Evolutionary conservation across 768 basidiomycete species (phyloP), one percentile per base, ranked within the genome.

Genomic region (Hysterangium stoloniferum): DNA sequence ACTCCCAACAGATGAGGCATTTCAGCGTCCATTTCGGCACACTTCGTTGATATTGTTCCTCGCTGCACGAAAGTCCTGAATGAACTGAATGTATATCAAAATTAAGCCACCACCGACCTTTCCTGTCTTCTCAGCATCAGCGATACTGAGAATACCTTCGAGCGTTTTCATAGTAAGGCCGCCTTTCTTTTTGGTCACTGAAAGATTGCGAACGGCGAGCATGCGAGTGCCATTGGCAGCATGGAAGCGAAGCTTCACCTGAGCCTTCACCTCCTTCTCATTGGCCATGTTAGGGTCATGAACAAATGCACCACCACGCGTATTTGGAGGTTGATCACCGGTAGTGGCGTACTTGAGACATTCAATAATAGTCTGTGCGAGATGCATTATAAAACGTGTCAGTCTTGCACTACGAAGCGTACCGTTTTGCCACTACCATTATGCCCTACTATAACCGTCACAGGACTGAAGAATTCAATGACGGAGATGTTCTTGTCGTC

Each of bases 211-310:
- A 40, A 85, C 82, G 46, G 84, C 93, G 33, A 92, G 72, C 93
- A 98, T 98, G 15, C 85, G 76, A 22, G 78, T 78, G n/a, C 86
- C 80, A 59, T 93, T 93, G 12, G 89, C 87, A 48, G 94, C 88
- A 62, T 78, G 73, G 67, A 99, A 99, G 19, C 95, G 79, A 32
- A 99, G 71, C 64, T 92, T 93, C 57, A 99, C 96, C 68, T 97
- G 94, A 2, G 96, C 96, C 68, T 95, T 97, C 59, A 99, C 95
- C 63, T 98, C 95, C 63, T 94, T 95, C 74, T 97, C 93, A 62
- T 95, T 94, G 6, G 96, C 96, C 82, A 99, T 95, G 74, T 96
- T 96, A 1, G 96, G 96, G 67, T 99, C 96, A 65, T 99, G 96
- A 3, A 99, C 70, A 67, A 98, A 99, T 0, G 96, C 96, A n/a